These are phyloP conservation scores for Tricholoma bakamatsutake DNA, from an alignment of 768 basidiomycete genomes.

Conservation along the genomic window DNA sequence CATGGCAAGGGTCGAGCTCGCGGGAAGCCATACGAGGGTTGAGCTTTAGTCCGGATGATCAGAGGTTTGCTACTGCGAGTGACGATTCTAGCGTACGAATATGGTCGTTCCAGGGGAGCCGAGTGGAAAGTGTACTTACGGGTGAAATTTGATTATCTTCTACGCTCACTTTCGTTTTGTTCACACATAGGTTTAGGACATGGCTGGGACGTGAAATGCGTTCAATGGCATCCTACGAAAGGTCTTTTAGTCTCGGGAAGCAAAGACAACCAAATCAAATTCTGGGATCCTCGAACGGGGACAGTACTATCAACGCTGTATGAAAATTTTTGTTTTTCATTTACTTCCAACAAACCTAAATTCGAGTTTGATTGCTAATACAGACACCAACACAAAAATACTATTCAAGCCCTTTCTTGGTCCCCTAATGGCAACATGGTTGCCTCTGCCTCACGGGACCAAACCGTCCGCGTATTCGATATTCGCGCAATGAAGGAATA, in stretches of 20 bases:
- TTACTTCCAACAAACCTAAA: neutral
- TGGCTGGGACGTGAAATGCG: slow-evolving; percentile 98
- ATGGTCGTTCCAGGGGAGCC: slow-evolving; percentile 91
- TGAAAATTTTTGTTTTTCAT: slow-evolving; percentile 21
- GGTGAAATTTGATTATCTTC: slow-evolving; percentile 37
- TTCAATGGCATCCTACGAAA: slow-evolving; percentile 98
- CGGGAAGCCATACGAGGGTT: slow-evolving; percentile 92
- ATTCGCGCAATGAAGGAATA: slow-evolving; percentile 98
- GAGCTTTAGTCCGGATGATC: slow-evolving; percentile 89
- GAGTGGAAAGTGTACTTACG: slow-evolving; percentile 82
- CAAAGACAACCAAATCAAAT: slow-evolving; percentile 98
- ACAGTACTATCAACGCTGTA: slow-evolving; percentile 88
- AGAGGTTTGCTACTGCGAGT: slow-evolving; percentile 88
- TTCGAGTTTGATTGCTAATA: neutral
- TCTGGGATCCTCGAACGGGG: slow-evolving; percentile 97
- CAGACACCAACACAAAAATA: slow-evolving; percentile 98
- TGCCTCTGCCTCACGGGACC: slow-evolving; percentile 92
- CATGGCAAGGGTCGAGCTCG: slow-evolving; percentile 80
- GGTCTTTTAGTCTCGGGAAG: slow-evolving; percentile 92
- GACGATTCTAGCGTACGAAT: slow-evolving; percentile 94
- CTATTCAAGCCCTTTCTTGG: slow-evolving; percentile 90
- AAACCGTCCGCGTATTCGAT: slow-evolving; percentile 93
- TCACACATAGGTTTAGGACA: slow-evolving; percentile 57
- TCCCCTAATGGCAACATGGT: slow-evolving; percentile 91
- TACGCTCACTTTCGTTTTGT: neutral